These are phyloP conservation scores for Tuber indicum DNA, from an alignment of 495 filamentous ascomycete species.

Conservation along the genomic window DNA sequence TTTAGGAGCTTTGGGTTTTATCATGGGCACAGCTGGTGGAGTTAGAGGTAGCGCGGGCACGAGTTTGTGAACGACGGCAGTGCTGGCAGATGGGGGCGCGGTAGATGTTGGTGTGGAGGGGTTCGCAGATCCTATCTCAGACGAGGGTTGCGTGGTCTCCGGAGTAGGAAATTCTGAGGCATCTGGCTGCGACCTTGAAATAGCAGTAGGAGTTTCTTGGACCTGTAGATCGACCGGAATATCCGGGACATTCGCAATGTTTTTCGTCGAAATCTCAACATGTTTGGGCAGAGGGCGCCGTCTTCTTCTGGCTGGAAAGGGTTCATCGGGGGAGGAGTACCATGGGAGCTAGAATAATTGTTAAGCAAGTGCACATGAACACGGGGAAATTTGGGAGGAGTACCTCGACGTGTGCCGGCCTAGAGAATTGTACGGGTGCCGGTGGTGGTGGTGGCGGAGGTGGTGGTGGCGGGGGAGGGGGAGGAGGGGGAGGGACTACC, in stretches of 20 bases:
- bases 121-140: constrained; percentile 30
- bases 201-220: background rate
- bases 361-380: background rate
- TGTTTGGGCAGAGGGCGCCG: constrained; percentile 4
- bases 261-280: background rate
- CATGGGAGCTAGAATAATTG: constrained; percentile 36
- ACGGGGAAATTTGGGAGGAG: constrained; percentile 6
- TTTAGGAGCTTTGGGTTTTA: constrained; percentile 26
- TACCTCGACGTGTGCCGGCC: background rate
- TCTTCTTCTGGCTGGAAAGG: constrained; percentile 30
- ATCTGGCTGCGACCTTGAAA: constrained; percentile 3
- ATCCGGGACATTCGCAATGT: background rate
- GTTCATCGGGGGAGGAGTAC: constrained; percentile 34
- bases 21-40: constrained; percentile 34
- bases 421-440: constrained; percentile 8
- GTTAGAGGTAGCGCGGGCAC: constrained; percentile 24
- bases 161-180: constrained; percentile 25
- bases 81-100: constrained; percentile 26
- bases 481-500: constrained; percentile 15
- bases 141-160: constrained; percentile 22
- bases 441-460: constrained; percentile 21
- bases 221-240: background rate
- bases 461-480: constrained; percentile 14
- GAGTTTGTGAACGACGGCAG: constrained; percentile 27
- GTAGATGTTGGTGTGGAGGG: constrained; percentile 30